Evolutionary conservation across 768 basidiomycete genomes (phyloP).

Genomic region (Gymnopilus junonius): DNA sequence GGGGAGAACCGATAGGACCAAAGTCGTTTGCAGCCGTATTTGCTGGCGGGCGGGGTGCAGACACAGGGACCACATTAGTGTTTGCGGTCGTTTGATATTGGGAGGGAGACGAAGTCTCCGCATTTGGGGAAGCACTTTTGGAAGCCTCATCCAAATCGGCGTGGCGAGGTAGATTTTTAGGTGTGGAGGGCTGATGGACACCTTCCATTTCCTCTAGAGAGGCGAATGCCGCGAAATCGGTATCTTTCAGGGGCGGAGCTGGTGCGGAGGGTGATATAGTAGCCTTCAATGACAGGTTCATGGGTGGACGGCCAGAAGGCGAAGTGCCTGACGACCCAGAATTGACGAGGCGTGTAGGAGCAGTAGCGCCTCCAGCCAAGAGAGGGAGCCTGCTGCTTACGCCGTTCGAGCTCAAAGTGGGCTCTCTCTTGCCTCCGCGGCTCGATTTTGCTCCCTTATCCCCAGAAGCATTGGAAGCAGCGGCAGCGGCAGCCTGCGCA

Average conservation of each 20-base stretch:
- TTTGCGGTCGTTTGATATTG: conserved; percentile 8
- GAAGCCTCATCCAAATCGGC: neutral
- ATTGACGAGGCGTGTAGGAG: conserved; percentile 57
- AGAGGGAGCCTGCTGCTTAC: conserved; percentile 35
- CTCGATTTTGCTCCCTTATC: conserved; percentile 34
- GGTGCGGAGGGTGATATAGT: conserved; percentile 78
- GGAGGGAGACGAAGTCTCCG: conserved; percentile 14
- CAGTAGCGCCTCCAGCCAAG: conserved; percentile 63
- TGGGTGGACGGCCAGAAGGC: conserved; percentile 55
- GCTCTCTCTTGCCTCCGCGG: conserved; percentile 19
- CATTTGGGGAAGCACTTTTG: neutral
- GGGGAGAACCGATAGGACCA: conserved; percentile 85
- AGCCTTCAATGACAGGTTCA: conserved; percentile 72
- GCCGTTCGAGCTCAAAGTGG: neutral
- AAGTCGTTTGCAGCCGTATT: conserved; percentile 57
- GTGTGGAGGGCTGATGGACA: conserved; percentile 34
- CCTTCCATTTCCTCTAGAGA: conserved; percentile 62
- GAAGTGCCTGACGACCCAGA: conserved; percentile 31
- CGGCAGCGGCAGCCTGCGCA: conserved; percentile 68
- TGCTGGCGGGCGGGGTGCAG: conserved; percentile 54
- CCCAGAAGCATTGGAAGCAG: conserved; percentile 40
- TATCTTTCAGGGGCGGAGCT: conserved; percentile 76
- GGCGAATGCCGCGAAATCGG: conserved; percentile 73
- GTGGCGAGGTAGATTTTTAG: neutral
- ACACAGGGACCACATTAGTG: conserved; percentile 42